These are phyloP conservation scores for Sporothrix sp. DNA, from an alignment of 2,329 filamentous ascomycete genomes.

Conservation along the genomic window DNA sequence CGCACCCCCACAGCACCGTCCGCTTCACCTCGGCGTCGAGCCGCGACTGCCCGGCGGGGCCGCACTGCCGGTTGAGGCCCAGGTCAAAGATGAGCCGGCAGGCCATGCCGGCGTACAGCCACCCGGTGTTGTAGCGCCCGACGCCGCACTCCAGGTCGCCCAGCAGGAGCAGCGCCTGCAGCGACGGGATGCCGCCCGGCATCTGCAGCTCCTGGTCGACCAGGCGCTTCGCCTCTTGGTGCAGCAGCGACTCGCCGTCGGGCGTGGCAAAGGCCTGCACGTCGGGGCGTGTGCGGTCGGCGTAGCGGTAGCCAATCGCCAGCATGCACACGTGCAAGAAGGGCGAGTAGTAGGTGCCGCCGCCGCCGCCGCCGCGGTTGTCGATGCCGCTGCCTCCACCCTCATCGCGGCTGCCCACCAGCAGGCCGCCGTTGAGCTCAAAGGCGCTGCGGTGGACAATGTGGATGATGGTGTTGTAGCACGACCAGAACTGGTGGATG, in stretches of 20 bases:
- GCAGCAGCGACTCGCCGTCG: conserved; percentile 15
- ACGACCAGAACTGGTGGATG: conserved; percentile 17
- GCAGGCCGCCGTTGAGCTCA: conserved; percentile 12
- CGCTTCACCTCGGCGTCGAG: conserved; percentile 16
- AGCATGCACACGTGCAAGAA: conserved; percentile 17
- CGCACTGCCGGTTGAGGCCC: conserved; percentile 15
- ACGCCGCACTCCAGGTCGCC: conserved; percentile 17
- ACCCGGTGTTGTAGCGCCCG: conserved; percentile 17
- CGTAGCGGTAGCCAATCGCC: conserved; percentile 15
- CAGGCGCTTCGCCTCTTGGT: conserved; percentile 16
- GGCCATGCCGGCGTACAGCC: conserved; percentile 16
- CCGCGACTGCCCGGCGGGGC: conserved; percentile 6
- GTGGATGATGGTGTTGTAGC: conserved; percentile 18
- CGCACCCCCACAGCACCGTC: conserved; percentile 16
- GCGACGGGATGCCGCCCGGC: conserved; percentile 17
- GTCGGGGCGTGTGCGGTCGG: conserved; percentile 13
- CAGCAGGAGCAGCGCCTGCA: conserved; percentile 16
- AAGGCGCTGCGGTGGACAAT: conserved; percentile 15
- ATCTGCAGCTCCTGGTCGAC: conserved; percentile 14
- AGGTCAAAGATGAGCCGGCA: conserved; percentile 16
- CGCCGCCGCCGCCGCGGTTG: neutral
- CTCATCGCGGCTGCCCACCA: neutral
- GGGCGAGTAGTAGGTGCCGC: conserved; percentile 14
- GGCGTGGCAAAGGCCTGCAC: conserved; percentile 13
- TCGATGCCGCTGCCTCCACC: neutral